Evolutionary conservation across 352 stramenopile genomes (phyloP).

Genomic region (Plasmopara muralis): DNA sequence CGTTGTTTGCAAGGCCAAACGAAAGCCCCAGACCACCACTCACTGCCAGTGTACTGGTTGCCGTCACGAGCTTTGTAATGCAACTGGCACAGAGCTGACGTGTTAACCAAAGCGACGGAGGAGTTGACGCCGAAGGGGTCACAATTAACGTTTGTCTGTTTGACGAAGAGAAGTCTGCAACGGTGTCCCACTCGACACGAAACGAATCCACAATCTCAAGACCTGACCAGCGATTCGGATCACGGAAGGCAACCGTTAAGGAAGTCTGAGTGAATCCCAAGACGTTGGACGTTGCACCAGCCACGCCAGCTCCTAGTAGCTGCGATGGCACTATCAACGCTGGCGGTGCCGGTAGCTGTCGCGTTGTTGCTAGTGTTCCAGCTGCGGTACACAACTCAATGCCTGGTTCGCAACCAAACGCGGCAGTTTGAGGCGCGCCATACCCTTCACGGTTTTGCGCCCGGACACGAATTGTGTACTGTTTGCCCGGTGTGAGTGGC

Average conservation of each 20-base stretch:
- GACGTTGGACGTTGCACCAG: slow-evolving; percentile 31
- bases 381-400: slow-evolving; percentile 67
- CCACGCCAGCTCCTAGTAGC: slow-evolving; percentile 23
- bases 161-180: slow-evolving; percentile 48
- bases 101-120: slow-evolving; percentile 35
- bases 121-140: slow-evolving; percentile 12
- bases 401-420: slow-evolving; percentile 81
- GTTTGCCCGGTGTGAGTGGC: slow-evolving; percentile 34
- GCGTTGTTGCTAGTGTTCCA: slow-evolving; percentile 31
- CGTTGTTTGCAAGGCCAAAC: slow-evolving; percentile 17
- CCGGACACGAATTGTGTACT: slow-evolving; percentile 79
- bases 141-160: slow-evolving; percentile 33
- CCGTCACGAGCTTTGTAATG: slow-evolving; percentile 27
- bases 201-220: slow-evolving; percentile 82
- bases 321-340: slow-evolving; percentile 42
- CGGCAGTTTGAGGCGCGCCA: slow-evolving; percentile 45
- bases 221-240: slow-evolving; percentile 64
- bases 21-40: slow-evolving; percentile 5
- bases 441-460: slow-evolving; percentile 83
- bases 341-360: slow-evolving; percentile 51
- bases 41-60: slow-evolving; percentile 13
- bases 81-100: slow-evolving; percentile 48
- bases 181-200: slow-evolving; percentile 87
- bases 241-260: slow-evolving; percentile 50
- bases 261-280: slow-evolving; percentile 61